These are phyloP conservation scores for Polyporus arcularius DNA, from an alignment of 768 basidiomycete species.

Conservation along the genomic window DNA sequence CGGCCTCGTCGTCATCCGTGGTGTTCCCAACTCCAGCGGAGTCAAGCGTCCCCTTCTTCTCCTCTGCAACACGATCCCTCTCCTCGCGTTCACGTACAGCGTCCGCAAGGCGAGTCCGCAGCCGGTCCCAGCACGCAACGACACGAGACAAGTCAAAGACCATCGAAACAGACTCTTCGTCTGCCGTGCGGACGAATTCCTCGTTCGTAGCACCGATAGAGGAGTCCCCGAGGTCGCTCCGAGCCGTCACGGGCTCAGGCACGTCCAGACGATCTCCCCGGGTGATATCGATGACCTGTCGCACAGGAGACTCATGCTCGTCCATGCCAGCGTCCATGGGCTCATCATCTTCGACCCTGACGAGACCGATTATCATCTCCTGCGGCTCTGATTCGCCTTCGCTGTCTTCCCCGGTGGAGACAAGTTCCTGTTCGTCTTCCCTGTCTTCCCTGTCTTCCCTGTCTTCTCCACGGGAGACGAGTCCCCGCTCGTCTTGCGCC, in stretches of 20 bases:
- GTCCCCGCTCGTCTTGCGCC: not conserved
- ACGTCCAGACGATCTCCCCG: not conserved
- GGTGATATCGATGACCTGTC: constrained; percentile 3
- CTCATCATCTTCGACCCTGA: constrained; percentile 23
- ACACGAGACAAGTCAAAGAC: constrained; percentile 13
- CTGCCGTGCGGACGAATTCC: constrained; percentile 18
- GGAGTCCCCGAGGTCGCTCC: not conserved
- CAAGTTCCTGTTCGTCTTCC: not conserved
- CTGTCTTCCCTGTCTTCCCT: not conserved
- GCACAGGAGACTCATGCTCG: not conserved
- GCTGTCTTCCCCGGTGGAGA: too few species aligned
- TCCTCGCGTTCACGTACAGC: constrained; percentile 6
- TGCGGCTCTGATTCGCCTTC: constrained; percentile 1
- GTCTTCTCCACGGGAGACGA: too few species aligned
- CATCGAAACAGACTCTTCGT: constrained; percentile 6
- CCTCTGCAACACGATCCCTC: constrained; percentile 1
- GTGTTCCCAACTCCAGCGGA: constrained; percentile 33
- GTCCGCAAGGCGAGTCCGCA: constrained; percentile 1
- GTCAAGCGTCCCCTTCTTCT: not conserved
- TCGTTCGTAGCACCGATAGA: constrained; percentile 1
- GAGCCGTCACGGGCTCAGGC: not conserved
- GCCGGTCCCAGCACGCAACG: constrained; percentile 8
- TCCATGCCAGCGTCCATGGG: constrained; percentile 18
- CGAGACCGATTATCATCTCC: constrained; percentile 18
- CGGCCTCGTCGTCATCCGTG: constrained; percentile 56